A percentile compares a stretch with the other conserved stretches of the same genome.
Evolutionary conservation across 2,329 filamentous ascomycete genomes (phyloP).

Genomic region (Trichoderma semiorbis): DNA sequence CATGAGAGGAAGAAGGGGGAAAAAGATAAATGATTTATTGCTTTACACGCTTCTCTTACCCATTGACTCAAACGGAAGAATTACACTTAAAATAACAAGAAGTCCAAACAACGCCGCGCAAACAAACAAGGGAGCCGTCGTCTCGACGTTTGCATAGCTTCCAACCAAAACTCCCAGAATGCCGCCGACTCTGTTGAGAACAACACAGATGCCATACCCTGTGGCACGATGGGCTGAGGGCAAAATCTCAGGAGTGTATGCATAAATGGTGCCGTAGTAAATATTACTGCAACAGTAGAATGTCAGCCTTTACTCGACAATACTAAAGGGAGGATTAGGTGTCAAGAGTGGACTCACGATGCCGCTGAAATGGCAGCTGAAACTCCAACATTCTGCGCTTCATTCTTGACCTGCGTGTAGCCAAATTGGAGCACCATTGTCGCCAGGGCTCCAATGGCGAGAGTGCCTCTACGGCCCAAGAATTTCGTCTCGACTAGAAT

Average conservation of each 20-base stretch:
- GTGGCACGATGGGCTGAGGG: conserved; percentile 19
- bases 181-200: conserved; percentile 17
- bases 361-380: conserved; percentile 18
- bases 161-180: conserved; percentile 17
- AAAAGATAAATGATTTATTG: background rate
- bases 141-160: conserved; percentile 19
- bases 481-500: conserved; percentile 13
- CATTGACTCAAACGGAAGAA: conserved; percentile 18
- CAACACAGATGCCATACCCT: conserved; percentile 18
- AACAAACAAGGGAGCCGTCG: conserved; percentile 19
- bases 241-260: conserved; percentile 18
- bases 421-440: conserved; percentile 19
- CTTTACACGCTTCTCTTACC: conserved; percentile 17
- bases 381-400: conserved; percentile 17
- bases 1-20: background rate
- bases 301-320: background rate
- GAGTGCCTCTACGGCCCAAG: conserved; percentile 15
- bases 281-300: conserved; percentile 1
- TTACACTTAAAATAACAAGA: conserved; percentile 17
- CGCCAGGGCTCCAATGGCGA: conserved; percentile 4
- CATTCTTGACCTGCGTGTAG: conserved; percentile 18
- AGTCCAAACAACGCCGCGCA: conserved; percentile 18
- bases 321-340: background rate
- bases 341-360: background rate
- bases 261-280: conserved; percentile 19